phyloP scores from a whole-genome alignment of 75 land plant species.

The Sequoiadendron giganteum region DNA sequence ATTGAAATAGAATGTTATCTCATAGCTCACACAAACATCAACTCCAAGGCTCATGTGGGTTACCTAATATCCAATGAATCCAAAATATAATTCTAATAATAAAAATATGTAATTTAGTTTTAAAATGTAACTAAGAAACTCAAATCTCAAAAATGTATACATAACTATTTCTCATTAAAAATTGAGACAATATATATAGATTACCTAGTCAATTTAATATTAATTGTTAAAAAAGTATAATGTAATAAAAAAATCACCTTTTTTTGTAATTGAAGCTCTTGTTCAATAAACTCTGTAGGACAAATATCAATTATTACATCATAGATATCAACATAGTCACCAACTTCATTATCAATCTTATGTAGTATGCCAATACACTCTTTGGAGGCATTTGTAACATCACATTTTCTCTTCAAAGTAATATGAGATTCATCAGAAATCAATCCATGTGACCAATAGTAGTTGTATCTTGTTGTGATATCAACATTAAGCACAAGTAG shows the following conservation, averaged over 20 bases:
- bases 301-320: conserved; percentile 32
- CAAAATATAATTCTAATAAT: no score
- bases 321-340: conserved; percentile 23
- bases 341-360: conserved; percentile 5
- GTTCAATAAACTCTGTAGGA: conserved; percentile 9
- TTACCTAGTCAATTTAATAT: no score
- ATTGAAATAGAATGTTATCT: conserved; percentile 33
- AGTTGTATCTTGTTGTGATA: conserved; percentile 17
- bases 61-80: neutral
- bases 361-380: conserved; percentile 6
- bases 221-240: no score
- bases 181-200: no score
- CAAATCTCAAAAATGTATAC: no score
- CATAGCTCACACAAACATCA: conserved; percentile 27
- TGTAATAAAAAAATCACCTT: neutral
- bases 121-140: no score
- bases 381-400: neutral
- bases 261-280: conserved; percentile 18
- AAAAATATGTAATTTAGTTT: no score
- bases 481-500: conserved; percentile 23
- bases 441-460: conserved; percentile 36
- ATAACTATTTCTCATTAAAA: no score
- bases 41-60: conserved; percentile 19
- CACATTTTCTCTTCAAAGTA: conserved; percentile 5
- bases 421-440: conserved; percentile 22